Evolutionary conservation across 495 filamentous ascomycete genomes (phyloP), one percentile per base, ranked within the genome.

Genomic region (Annulohypoxylon moriforme): DNA sequence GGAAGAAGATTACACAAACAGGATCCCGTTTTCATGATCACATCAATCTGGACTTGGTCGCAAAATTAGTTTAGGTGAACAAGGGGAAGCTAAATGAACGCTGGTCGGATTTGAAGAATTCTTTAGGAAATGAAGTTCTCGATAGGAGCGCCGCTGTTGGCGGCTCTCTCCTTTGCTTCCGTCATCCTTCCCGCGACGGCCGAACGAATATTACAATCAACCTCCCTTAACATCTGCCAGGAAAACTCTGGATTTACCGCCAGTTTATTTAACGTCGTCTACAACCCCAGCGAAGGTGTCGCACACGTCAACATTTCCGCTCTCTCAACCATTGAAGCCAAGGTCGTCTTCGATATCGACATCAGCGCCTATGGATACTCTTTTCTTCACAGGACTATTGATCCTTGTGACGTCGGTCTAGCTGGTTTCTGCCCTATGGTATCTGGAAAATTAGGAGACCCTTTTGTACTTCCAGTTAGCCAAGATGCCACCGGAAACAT

Each of bases 391-490:
- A 81, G 87, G 67, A 86, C 82, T 2, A 71, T 98, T 57, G 80
- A 98, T 76, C 96, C 94, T 18, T 99, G 96, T 85, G 80, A 85
- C 1, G 80, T 86, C 60, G 79, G 85, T 31, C 80, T 97, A 36
- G 77, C 84, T 52, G 94, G 94, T 31, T 85, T 99, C 77, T 99
- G 96, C 81, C 95, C 95, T 44, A 99, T 99, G 96, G 88, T 85
- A 25, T 85, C 94, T 1, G 94, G 94, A 72, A 88, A 91, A 52
- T 89, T 97, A 75, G 84, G 90, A 68, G 84, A 96, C 34, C 83
- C 87, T 20, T 91, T 92, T 64, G 90, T 89, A 59, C 76, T 94
- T 10, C 75, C 79, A 1, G 80, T 97, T n/a, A 77, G 83, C 8
- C 62, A 77, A 16, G 79, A 82, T 31, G 88, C 92, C 14, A 78